These are phyloP conservation scores for Combretum micranthum DNA, from an alignment of 345 rosid species.

Conservation along the genomic window DNA sequence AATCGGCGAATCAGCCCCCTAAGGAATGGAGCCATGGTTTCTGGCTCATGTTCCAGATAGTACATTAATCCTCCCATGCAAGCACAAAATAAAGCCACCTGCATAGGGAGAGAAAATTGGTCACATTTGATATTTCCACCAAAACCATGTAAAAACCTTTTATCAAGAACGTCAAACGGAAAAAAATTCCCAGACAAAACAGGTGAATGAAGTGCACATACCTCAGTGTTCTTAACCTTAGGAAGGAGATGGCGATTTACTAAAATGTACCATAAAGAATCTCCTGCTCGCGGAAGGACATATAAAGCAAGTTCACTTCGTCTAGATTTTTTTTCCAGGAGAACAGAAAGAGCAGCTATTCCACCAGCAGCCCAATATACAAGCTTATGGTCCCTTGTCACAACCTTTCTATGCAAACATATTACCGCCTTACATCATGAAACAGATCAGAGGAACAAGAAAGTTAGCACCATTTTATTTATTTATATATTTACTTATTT, in stretches of 20 bases:
- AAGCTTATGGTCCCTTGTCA: constrained; percentile 86
- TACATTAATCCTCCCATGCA: constrained; percentile 99
- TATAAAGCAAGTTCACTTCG: constrained; percentile 95
- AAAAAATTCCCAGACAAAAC: background rate
- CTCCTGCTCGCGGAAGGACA: constrained; percentile 97
- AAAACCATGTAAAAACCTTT: background rate
- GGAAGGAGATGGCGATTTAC: constrained; percentile 85
- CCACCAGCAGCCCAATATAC: constrained; percentile 93
- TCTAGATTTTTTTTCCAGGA: constrained; percentile 87
- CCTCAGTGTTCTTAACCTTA: constrained; percentile 85
- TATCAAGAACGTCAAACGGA: background rate
- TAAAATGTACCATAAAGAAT: constrained; percentile 91
- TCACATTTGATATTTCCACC: background rate
- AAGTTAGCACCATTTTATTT: background rate
- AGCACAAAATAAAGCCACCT: constrained; percentile 92
- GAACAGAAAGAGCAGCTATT: constrained; percentile 80
- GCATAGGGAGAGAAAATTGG: constrained; percentile 11
- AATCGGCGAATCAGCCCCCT: constrained; percentile 88
- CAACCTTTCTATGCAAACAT: constrained; percentile 83
- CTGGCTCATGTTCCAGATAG: constrained; percentile 87
- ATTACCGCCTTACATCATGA: constrained; percentile 60
- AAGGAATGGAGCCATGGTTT: constrained; percentile 93
- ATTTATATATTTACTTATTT: background rate
- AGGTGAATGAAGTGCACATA: constrained; percentile 17
- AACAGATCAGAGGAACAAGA: constrained; percentile 8